These are phyloP conservation scores for Detonula confervacea DNA, from an alignment of 352 stramenopile species.

Conservation along the genomic window DNA sequence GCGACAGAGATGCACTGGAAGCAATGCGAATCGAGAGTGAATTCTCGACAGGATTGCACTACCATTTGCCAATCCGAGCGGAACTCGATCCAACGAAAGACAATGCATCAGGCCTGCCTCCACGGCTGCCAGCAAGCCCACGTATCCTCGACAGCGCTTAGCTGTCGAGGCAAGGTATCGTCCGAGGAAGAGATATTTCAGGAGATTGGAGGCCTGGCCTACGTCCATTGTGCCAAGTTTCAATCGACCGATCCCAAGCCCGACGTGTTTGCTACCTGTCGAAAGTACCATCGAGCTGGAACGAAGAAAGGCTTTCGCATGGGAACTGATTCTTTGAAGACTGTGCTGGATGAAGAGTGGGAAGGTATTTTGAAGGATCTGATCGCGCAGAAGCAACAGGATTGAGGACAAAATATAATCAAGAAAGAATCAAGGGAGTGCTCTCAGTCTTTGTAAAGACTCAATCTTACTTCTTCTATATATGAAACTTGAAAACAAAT, in stretches of 20 bases:
- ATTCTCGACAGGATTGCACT: conserved; percentile 47
- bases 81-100: conserved; percentile 59
- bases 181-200: conserved; percentile 45
- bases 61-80: conserved; percentile 50
- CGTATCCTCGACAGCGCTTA: conserved; percentile 34
- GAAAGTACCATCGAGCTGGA: conserved; percentile 53
- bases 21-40: conserved; percentile 48
- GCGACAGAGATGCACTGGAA: conserved; percentile 39
- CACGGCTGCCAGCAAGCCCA: conserved; percentile 54
- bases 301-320: conserved; percentile 40
- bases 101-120: conserved; percentile 51
- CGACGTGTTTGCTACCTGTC: conserved; percentile 51
- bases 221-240: conserved; percentile 53
- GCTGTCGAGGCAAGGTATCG: conserved; percentile 30
- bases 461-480: too few species aligned
- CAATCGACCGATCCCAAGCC: conserved; percentile 47
- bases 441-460: too few species aligned
- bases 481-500: too few species aligned
- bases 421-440: too few species aligned
- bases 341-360: conserved; percentile 51
- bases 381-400: too few species aligned
- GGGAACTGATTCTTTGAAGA: conserved; percentile 29
- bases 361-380: conserved; percentile 2
- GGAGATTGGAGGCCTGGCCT: conserved; percentile 46
- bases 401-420: too few species aligned